phyloP scores from a whole-genome alignment of 139 green algal genomes.

The Desmodesmus armatus region DNA sequence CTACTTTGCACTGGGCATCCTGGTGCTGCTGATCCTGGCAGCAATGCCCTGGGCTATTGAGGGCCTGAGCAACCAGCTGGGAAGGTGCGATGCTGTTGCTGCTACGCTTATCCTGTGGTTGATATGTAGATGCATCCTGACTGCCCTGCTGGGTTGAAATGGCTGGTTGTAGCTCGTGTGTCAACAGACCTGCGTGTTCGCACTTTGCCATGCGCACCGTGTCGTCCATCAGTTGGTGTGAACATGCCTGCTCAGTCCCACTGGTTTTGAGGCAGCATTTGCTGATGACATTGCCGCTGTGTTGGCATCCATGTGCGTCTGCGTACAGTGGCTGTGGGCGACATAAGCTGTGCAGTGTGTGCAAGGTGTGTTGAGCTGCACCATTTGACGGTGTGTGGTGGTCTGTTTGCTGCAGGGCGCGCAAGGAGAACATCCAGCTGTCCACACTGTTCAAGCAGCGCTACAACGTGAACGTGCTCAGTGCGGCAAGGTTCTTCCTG shows the following conservation, averaged over 20 bases:
- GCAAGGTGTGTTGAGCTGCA: neutral
- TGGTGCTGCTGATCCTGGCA: conserved; percentile 71
- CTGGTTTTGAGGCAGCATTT: neutral
- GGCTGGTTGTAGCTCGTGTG: too few species aligned
- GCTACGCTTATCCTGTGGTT: neutral
- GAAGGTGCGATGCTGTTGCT: neutral
- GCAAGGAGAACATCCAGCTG: conserved; percentile 81
- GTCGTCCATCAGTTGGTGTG: too few species aligned
- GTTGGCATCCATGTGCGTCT: too few species aligned
- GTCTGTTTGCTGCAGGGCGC: conserved; percentile 13
- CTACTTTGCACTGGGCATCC: conserved; percentile 73
- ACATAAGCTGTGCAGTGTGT: neutral
- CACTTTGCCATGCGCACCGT: too few species aligned
- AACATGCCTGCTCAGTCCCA: too few species aligned
- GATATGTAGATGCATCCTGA: too few species aligned
- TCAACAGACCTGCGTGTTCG: too few species aligned
- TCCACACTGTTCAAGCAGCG: conserved; percentile 72
- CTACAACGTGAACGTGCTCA: conserved; percentile 85
- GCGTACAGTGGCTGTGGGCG: too few species aligned
- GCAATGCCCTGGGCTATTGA: conserved; percentile 82
- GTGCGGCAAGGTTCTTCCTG: conserved; percentile 74
- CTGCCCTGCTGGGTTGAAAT: too few species aligned
- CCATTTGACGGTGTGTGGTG: too few species aligned
- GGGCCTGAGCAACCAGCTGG: conserved; percentile 44
- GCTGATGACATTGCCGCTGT: neutral